Conservation (phyloP, 495 filamentous ascomycete species). For the Thozetella sp. region DNA sequence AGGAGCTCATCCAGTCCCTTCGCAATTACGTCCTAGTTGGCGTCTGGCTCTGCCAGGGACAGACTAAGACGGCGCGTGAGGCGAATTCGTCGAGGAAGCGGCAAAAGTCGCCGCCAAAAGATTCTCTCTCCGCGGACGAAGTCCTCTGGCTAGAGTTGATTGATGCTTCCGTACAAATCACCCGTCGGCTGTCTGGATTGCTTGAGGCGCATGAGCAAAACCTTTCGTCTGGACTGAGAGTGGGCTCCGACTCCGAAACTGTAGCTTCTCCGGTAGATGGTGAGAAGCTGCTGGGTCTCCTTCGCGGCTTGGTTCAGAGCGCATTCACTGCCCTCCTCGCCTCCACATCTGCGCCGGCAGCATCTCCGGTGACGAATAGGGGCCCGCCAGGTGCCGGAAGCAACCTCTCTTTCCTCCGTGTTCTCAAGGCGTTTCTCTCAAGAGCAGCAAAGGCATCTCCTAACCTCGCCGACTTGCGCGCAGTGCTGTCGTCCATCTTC, state of each 20-base stretch:
- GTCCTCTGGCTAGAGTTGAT: slow-evolving; percentile 89
- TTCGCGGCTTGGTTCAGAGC: slow-evolving; percentile 83
- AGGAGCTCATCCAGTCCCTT: slow-evolving; percentile 72
- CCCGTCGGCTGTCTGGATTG: slow-evolving; percentile 52
- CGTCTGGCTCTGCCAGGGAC: slow-evolving; percentile 92
- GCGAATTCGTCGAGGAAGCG: slow-evolving; percentile 26
- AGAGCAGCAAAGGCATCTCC: slow-evolving; percentile 80
- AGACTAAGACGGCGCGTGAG: slow-evolving; percentile 63
- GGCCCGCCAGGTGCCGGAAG: slow-evolving; percentile 33
- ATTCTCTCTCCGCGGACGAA: slow-evolving; percentile 75
- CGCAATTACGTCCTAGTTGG: slow-evolving; percentile 90
- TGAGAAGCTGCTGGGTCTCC: slow-evolving; percentile 59
- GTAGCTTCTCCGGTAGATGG: slow-evolving; percentile 30
- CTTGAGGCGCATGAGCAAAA: slow-evolving; percentile 20
- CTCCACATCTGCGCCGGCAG: slow-evolving; percentile 53
- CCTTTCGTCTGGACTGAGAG: slow-evolving; percentile 10
- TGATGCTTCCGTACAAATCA: slow-evolving; percentile 79
- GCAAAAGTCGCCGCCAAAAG: slow-evolving; percentile 53
- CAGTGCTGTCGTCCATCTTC: slow-evolving; percentile 86
- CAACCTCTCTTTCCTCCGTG: slow-evolving; percentile 81
- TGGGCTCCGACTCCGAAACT: slow-evolving; percentile 16
- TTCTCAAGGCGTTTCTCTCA: slow-evolving; percentile 88
- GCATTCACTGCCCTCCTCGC: slow-evolving; percentile 87
- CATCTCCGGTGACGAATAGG: slow-evolving; percentile 5
- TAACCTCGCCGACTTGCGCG: slow-evolving; percentile 82